Base-by-base conservation (phyloP, 176 grass and related monocot species). In the Rhynchospora tenuis region DNA sequence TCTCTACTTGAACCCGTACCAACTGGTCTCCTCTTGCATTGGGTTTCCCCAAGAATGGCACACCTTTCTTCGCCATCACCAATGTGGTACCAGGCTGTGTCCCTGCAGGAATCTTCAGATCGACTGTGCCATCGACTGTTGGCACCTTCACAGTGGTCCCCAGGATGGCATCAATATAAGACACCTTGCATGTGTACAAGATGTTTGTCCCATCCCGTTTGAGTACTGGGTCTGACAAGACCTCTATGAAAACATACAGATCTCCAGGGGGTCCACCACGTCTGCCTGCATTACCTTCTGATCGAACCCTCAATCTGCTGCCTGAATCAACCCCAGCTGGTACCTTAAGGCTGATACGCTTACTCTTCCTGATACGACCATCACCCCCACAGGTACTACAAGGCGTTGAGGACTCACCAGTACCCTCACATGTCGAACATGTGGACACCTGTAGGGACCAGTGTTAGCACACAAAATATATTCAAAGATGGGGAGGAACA, bases 1-100 rank as follows among this genome's bases (percentile, higher is more conserved):
- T 99, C 77, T 99, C 96, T 9, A 99, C 96, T 84, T 95, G 96
- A 48, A 99, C 91, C 58, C 96, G 93, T 47, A 99, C 93, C 23
- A 99, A 86, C 86, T 99, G 89, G 81, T 99, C 96, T 71, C 93
- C 96, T n/a, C 89, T 87, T 56, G 88, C 73, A 84, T 90, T 95
- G 52, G 96, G 84, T 85, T 99, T 99, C 15, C 96, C 96, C 59
- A 95, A 91, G 64, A 90, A 90, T 0, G 93, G 96, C 17, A 95
- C 96, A 54, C 96, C 96, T 78, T 99, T 95, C 86, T 99, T 99
- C 1, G 96, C 94, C 96, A 99, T 95, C 9, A 99, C 96, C 45
- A 99, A 80, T 6, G 96, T 99, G 52, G 96, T 92, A 33, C 86
- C 88, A 14, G 96, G 96, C 83, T 99, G 96, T 10, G 93, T 99